Conservation (phyloP, 371 early-diverging fungal species). For the Mucor racemosus region DNA sequence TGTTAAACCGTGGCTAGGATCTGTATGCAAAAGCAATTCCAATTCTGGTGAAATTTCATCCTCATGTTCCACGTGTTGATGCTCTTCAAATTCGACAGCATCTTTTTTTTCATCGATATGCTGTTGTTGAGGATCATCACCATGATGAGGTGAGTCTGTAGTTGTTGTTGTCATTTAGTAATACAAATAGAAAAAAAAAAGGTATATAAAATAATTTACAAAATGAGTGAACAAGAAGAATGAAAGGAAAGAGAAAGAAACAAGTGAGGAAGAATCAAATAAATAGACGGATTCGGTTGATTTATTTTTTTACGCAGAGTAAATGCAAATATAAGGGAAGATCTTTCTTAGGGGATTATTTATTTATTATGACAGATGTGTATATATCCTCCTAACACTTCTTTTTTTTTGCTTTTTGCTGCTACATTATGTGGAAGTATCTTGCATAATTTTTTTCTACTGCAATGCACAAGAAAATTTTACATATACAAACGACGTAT, state of each 20-base stretch:
- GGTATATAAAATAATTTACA: conserved; percentile 1
- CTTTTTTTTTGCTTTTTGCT: too few relatives aligned
- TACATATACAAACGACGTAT: conserved; percentile 1
- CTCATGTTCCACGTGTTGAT: conserved; percentile 39
- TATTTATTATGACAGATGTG: conserved; percentile 17
- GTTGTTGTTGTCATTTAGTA: background rate
- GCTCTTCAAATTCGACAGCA: conserved; percentile 34
- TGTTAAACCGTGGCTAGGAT: conserved; percentile 64
- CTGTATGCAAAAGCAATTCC: conserved; percentile 70
- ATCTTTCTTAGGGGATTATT: conserved; percentile 22
- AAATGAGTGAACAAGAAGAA: conserved; percentile 4
- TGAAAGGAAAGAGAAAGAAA: background rate
- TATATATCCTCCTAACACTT: conserved; percentile 13
- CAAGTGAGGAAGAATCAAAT: background rate
- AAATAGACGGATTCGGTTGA: conserved; percentile 17
- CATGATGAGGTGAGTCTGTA: background rate
- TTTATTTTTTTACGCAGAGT: conserved; percentile 18
- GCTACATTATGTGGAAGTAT: background rate
- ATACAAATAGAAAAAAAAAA: background rate
- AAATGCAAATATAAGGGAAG: conserved; percentile 18
- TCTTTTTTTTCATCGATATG: conserved; percentile 24
- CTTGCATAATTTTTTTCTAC: background rate
- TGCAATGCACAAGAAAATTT: background rate
- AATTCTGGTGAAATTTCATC: conserved; percentile 78
- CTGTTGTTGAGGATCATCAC: too few relatives aligned